These are phyloP conservation scores for Sonneratia caseolaris DNA, from an alignment of 345 rosid species.

Conservation along the genomic window DNA sequence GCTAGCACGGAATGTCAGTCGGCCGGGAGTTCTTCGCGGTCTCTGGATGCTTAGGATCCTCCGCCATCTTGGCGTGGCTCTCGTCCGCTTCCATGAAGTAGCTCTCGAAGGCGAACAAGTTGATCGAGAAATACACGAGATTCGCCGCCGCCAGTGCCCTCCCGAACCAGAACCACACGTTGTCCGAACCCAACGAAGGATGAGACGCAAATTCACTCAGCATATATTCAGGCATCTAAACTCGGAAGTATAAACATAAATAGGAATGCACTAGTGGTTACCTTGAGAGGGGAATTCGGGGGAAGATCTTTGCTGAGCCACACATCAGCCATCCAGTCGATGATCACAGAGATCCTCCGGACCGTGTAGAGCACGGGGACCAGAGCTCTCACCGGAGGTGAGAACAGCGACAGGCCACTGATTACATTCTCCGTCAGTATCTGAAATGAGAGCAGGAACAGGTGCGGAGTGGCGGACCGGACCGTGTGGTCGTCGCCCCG, in stretches of 20 bases:
- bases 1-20: no score
- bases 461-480: conserved; percentile 69
- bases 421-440: conserved; percentile 74
- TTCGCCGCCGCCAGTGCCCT: conserved; percentile 52
- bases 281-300: conserved; percentile 41
- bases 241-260: no score
- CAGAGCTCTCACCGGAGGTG: conserved; percentile 73
- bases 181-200: not conserved
- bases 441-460: conserved; percentile 81
- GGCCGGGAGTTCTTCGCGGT: no score
- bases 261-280: not conserved
- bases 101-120: conserved; percentile 69
- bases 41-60: conserved; percentile 46
- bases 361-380: conserved; percentile 73
- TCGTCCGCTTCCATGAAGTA: conserved; percentile 57
- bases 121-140: conserved; percentile 49
- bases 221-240: no score
- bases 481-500: conserved; percentile 71
- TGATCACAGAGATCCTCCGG: conserved; percentile 59
- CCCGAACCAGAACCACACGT: conserved; percentile 75
- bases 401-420: conserved; percentile 61
- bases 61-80: conserved; percentile 34
- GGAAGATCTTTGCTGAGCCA: conserved; percentile 64
- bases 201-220: not conserved
- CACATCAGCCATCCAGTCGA: conserved; percentile 59